Evolutionary conservation across 176 grass and related monocot genomes (phyloP).

Genomic region (Oryza coarctata): DNA sequence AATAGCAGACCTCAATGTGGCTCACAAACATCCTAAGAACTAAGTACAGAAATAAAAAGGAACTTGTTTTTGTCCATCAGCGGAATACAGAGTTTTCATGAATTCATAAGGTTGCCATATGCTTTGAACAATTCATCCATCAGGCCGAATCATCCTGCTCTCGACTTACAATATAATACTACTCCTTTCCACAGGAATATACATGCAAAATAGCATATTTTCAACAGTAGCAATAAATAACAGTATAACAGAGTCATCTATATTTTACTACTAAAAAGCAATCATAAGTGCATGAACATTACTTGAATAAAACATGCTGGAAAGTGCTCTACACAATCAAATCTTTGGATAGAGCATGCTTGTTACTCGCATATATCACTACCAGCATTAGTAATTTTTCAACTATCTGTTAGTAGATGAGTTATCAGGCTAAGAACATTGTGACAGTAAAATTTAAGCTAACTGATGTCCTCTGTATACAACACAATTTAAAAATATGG

Average conservation of each 20-base stretch:
- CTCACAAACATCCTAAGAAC: constrained; percentile 2
- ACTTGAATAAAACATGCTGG: not conserved
- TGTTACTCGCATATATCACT: not conserved
- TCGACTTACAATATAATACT: not conserved
- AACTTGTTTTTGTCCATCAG: not conserved
- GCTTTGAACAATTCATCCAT: not conserved
- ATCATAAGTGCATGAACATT: not conserved
- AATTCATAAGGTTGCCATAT: not conserved
- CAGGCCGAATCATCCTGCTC: not conserved
- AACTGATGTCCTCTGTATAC: not conserved
- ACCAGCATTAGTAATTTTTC: not conserved
- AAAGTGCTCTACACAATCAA: not conserved
- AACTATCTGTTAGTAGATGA: not conserved
- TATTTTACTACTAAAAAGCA: not conserved
- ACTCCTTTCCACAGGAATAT: not conserved
- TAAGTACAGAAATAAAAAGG: not conserved
- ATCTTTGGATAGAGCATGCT: not conserved
- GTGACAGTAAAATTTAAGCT: not conserved
- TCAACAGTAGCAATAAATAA: not conserved
- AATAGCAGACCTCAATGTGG: not conserved
- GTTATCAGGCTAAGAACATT: constrained; percentile 4
- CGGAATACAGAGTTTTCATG: not conserved
- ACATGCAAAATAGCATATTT: not conserved
- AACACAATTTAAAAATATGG: not conserved
- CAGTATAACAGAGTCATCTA: not conserved